Conservation (phyloP, 2,329 filamentous ascomycete genomes). For the Lachnellula hyalina region DNA sequence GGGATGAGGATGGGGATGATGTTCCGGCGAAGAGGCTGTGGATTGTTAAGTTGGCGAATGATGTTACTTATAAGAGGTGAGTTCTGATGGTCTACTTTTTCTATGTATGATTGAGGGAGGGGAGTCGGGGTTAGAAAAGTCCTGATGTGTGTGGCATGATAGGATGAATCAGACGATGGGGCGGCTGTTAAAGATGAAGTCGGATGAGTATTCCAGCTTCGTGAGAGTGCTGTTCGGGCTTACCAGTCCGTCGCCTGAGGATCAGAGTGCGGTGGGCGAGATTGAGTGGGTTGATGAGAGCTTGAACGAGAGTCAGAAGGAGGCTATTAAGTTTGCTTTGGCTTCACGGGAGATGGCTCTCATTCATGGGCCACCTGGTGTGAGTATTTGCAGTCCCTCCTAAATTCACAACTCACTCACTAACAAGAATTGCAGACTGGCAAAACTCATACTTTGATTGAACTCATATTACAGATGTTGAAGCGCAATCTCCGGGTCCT, state of each 20-base stretch:
- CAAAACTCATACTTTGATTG: constrained; percentile 94
- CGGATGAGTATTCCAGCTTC: constrained; percentile 54
- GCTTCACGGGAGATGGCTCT: constrained; percentile 76
- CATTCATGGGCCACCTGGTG: constrained; percentile 90
- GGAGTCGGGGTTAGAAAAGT: neutral
- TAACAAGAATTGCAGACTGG: constrained; percentile 55
- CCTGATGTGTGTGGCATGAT: neutral
- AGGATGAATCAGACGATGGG: constrained; percentile 62
- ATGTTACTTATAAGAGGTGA: constrained; percentile 53
- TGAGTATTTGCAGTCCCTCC: constrained; percentile 32
- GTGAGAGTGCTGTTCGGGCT: constrained; percentile 59
- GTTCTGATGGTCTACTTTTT: neutral
- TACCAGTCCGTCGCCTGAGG: constrained; percentile 45
- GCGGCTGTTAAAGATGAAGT: constrained; percentile 51
- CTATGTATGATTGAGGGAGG: neutral
- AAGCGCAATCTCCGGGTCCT: constrained; percentile 68
- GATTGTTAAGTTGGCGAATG: constrained; percentile 63
- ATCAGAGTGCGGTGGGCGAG: constrained; percentile 36
- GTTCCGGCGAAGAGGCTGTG: constrained; percentile 43
- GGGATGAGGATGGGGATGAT: constrained; percentile 50
- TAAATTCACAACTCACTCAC: neutral
- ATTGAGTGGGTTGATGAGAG: constrained; percentile 57
- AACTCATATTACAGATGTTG: constrained; percentile 87
- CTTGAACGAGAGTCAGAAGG: constrained; percentile 62
- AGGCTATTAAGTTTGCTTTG: constrained; percentile 75